Base-by-base conservation (phyloP, 139 green algal genomes). In the Coelastrella sp. region DNA sequence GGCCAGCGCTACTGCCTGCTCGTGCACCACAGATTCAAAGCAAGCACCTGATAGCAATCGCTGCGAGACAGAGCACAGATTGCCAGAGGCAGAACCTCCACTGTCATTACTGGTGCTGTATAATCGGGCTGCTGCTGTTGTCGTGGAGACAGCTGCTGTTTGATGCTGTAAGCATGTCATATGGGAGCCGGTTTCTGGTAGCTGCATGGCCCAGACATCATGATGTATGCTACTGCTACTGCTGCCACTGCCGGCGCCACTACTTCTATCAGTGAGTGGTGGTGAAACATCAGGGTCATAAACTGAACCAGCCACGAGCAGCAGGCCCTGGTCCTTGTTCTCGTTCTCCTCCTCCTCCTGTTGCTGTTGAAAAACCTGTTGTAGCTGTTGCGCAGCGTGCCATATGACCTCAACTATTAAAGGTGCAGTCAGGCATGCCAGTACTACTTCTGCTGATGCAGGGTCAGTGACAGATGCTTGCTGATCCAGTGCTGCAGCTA, bases 401-500 rank as follows among this genome's bases (percentile, higher is more conserved):
- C 59, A n/a, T 59, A 86, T 20, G 11, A 60, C 10, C n/a, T 74
- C 81, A 27, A 74, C n/a, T 11, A 58, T 6, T 3, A 80, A 22
- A 14, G 74, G 25, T 80, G 74, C 74, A n/a, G 74, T 57, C 17
- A 80, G 74, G 15, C 25, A 20, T 59, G 27, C 15, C 24, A 19
- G 17, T 19, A 68, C 63, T 49, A 68, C 63, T 56, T 68, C 82
- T 87, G 61, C 82, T 87, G 82, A n/a, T 61, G 60, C 24, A 63
- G 81, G 15, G 73, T n/a, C 25, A 14, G 35, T 57, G 6, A 24
- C 58, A 20, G 58, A 22, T n/a, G 49, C 80, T n/a, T 88, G 68
- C 19, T 88, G 84, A 72, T 88, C 84, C 7, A 88, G 68, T 58
- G 68, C 84, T 9, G 61, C 84, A 25, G 56, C 49, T 24, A 88